Base-by-base conservation (phyloP, 768 basidiomycete species). In the Chiua virens region DNA sequence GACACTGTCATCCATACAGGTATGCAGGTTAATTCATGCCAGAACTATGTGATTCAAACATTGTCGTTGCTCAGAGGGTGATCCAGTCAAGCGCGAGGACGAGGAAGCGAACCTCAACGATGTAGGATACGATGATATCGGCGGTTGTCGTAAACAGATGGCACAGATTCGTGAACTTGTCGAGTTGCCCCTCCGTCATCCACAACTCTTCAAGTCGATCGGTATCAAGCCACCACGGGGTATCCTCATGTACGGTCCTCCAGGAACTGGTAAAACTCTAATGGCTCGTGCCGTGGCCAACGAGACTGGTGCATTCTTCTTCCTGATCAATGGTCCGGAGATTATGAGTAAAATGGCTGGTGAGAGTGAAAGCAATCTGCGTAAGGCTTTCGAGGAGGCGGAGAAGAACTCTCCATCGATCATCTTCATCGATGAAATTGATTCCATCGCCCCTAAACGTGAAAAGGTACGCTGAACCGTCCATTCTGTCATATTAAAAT, bases 311-410 rank as follows among this genome's bases (percentile, higher is more conserved):
- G 97, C 97, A 15, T 99, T 99, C 83, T 99, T 99, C 82, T 99
- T 99, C 86, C 76, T 98, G 45, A 99, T 99, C 75, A 99, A 98
- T 66, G 97, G 97, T 47, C 97, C 97, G 45, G 97, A 99, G 73
- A 98, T 99, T 70, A 99, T 99, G 97, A 92, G 89, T 62, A 98
- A 99, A 80, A 99, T 99, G 97, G 97, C 97, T 47, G 97, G 97
- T 60, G 97, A 99, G 75, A 87, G 85, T 68, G 97, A 99, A 71
- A 93, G 90, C 65, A 99, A 99, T 72, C 75, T 99, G 56, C 78
- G 97, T 60, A 99, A 99, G 72, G 96, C 97, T 23, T 98, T 98
- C 68, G 97, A 98, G 72, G 97, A 99, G 75, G 96, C 97, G 3
- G 97, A 99, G 77, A 99, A 99, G 81, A 99, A 98, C 76, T 94